These are phyloP conservation scores for Corymbia citriodora DNA, from an alignment of 441 rosid species.

Conservation along the genomic window DNA sequence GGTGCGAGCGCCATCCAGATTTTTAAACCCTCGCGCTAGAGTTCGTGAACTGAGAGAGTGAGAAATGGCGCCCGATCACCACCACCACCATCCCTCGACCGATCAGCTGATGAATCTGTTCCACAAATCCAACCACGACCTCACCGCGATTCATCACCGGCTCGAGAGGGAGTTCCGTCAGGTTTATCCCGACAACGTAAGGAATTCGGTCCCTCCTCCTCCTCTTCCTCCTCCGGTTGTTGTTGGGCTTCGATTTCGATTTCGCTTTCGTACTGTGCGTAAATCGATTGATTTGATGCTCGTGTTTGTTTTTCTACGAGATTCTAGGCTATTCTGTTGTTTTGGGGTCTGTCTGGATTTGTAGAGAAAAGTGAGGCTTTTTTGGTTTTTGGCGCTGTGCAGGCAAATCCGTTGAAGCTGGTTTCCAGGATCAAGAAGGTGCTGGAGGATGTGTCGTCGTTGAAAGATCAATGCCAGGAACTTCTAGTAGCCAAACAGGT, in stretches of 20 bases:
- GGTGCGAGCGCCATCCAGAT: background rate
- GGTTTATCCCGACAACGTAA: constrained; percentile 61
- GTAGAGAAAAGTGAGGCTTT: background rate
- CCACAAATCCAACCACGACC: constrained; percentile 56
- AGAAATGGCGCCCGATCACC: constrained; percentile 34
- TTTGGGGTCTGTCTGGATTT: background rate
- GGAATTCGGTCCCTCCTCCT: background rate
- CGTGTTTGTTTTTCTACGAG: background rate
- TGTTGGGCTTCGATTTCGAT: background rate
- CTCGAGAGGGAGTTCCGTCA: constrained; percentile 75
- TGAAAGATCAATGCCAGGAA: constrained; percentile 75
- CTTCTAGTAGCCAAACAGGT: constrained; percentile 93
- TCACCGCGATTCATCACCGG: constrained; percentile 48
- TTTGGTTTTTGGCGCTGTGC: background rate
- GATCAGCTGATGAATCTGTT: constrained; percentile 53
- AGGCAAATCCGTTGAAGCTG: constrained; percentile 86
- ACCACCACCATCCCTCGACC: constrained; percentile 38
- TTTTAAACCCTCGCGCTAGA: background rate
- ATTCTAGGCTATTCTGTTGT: background rate
- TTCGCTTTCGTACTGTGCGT: background rate
- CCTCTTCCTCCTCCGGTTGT: background rate
- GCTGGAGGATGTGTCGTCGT: constrained; percentile 46
- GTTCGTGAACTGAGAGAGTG: background rate
- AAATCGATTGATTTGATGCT: background rate
- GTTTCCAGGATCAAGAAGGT: constrained; percentile 67